Evolutionary conservation across 805 yeast species (phyloP).

Genomic region (Teunomyces atbi): DNA sequence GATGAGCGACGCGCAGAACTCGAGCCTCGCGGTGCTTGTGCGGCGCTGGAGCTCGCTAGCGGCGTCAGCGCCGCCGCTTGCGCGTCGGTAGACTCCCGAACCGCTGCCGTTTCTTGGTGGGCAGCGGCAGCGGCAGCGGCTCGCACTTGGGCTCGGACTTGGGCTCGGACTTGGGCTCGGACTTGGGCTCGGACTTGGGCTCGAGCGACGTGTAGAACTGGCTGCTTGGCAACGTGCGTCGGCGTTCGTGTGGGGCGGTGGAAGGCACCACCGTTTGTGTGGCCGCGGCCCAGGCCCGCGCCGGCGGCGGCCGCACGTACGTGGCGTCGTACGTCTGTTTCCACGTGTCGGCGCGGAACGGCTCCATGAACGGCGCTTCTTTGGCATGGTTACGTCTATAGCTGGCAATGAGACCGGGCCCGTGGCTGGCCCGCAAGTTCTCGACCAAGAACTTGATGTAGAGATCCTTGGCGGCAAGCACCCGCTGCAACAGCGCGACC

Average conservation of each 20-base stretch:
- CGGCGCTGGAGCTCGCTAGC: constrained; percentile 13
- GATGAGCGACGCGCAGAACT: constrained; percentile 24
- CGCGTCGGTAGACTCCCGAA: neutral
- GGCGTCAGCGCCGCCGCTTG: neutral
- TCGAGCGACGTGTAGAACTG: constrained; percentile 7
- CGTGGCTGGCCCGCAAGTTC: constrained; percentile 34
- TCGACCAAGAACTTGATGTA: constrained; percentile 32
- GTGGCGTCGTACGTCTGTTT: neutral
- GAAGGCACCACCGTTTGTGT: neutral
- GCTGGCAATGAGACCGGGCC: constrained; percentile 30
- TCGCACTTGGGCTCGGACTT: neutral
- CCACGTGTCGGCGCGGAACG: constrained; percentile 4
- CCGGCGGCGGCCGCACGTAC: neutral
- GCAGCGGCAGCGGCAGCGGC: neutral
- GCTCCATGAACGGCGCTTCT: constrained; percentile 3
- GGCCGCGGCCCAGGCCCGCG: neutral
- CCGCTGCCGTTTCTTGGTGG: constrained; percentile 7
- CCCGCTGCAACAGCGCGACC: constrained; percentile 17
- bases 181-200: neutral
- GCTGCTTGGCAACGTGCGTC: neutral
- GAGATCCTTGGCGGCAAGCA: constrained; percentile 27
- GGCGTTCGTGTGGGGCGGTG: neutral
- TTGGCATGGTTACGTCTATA: constrained; percentile 20
- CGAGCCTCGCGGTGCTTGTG: constrained; percentile 17
- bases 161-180: neutral